These are phyloP conservation scores for Voacanga thouarsii DNA, from an alignment of 257 asterid species.

Conservation along the genomic window DNA sequence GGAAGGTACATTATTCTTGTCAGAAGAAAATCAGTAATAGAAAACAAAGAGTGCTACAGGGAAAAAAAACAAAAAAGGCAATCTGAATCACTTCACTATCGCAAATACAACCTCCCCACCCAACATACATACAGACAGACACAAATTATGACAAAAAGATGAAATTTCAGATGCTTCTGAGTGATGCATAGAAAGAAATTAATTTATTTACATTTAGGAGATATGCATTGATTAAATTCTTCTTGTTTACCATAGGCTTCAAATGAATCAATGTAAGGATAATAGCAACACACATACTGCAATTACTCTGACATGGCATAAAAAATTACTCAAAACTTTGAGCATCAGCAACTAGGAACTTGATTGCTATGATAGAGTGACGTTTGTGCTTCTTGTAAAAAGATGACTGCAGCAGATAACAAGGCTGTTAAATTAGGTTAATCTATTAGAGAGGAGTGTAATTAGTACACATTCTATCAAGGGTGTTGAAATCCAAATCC, in stretches of 20 bases:
- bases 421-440: no score
- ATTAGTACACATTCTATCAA: background rate
- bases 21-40: constrained; percentile 11
- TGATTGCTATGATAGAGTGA: no score
- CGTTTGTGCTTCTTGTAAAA: no score
- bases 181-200: background rate
- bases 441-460: background rate
- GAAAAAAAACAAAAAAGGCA: background rate
- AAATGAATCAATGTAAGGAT: background rate
- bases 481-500: background rate
- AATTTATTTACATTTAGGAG: background rate
- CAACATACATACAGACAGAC: no score
- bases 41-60: background rate
- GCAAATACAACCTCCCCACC: no score
- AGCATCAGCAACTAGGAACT: no score
- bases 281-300: background rate
- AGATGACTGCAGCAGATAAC: background rate
- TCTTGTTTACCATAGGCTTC: background rate
- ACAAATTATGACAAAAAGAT: background rate
- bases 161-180: background rate
- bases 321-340: no score
- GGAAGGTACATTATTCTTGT: background rate
- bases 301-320: background rate
- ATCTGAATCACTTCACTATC: background rate
- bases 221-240: no score